These are phyloP conservation scores for Pythium guiyangense DNA, from an alignment of 352 stramenopile genomes.

Conservation along the genomic window DNA sequence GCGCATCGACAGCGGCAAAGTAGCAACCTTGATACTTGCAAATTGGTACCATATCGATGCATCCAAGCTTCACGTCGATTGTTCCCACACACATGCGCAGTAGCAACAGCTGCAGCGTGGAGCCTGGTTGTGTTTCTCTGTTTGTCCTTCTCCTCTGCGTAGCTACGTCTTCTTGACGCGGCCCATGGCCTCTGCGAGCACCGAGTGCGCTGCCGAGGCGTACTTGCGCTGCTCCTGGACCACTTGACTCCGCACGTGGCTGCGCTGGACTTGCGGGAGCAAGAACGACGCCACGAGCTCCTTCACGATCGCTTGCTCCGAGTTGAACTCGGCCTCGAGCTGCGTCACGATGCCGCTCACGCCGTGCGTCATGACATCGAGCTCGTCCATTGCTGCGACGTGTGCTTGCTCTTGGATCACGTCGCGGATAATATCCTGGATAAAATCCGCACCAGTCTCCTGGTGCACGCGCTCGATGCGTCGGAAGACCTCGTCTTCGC, in stretches of 20 bases:
- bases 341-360: constrained; percentile 45
- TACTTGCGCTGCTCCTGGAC: constrained; percentile 61
- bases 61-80: background rate
- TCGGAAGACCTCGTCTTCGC: constrained; percentile 81
- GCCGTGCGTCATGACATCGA: constrained; percentile 37
- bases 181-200: constrained; percentile 43
- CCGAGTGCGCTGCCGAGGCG: constrained; percentile 48
- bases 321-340: constrained; percentile 42
- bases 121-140: background rate
- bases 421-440: constrained; percentile 58
- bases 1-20: background rate
- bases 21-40: background rate
- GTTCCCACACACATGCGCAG: background rate
- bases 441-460: constrained; percentile 66
- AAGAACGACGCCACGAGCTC: constrained; percentile 81
- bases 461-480: constrained; percentile 75
- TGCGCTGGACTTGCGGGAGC: constrained; percentile 69
- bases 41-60: too few species aligned
- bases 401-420: constrained; percentile 53
- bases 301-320: constrained; percentile 61
- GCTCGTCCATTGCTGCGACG: constrained; percentile 37
- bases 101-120: background rate
- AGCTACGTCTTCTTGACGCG: constrained; percentile 15
- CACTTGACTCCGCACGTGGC: constrained; percentile 54
- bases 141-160: constrained; percentile 1